Percentiles rank a stretch among this genome's conserved stretches.
phyloP scores from a whole-genome alignment of 1,139 yeast species.

The Diutina neorugosa region DNA sequence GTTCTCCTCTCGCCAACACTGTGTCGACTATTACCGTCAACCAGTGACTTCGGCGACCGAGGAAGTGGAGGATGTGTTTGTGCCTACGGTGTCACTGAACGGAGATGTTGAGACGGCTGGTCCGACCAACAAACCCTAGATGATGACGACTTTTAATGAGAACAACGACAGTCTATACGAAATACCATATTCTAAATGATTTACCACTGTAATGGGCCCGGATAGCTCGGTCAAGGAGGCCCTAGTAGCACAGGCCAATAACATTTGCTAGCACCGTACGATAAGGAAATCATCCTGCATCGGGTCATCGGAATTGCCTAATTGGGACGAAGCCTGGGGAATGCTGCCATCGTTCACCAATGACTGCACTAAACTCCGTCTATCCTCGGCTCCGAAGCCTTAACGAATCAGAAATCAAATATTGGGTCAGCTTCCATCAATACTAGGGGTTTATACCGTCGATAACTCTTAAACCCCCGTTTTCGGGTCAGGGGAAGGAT shows the following conservation, averaged over 20 bases:
- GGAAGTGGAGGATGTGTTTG: slow-evolving; percentile 19
- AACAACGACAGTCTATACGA: too few species aligned
- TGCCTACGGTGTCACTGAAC: slow-evolving; percentile 28
- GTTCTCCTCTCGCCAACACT: neutral
- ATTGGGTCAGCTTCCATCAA: too few species aligned
- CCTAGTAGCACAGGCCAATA: too few species aligned
- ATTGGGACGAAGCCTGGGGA: neutral
- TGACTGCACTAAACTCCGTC: neutral
- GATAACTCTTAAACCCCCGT: neutral
- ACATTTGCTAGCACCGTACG: neutral
- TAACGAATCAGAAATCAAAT: too few species aligned
- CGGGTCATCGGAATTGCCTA: neutral
- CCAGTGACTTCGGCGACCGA: neutral
- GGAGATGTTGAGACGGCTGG: slow-evolving; percentile 36
- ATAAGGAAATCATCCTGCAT: neutral
- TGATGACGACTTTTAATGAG: neutral
- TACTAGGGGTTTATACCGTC: neutral
- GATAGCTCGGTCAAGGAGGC: too few species aligned
- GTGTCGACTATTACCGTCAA: neutral
- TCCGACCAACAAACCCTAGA: slow-evolving; percentile 27
- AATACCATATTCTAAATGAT: too few species aligned
- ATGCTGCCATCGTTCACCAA: neutral
- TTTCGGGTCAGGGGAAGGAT: neutral
- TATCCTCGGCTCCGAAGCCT: too few species aligned
- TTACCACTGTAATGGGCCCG: neutral